A percentile compares a stretch with the other conserved stretches of the same genome.
Evolutionary conservation across 225 moss, liverwort and hornwort genomes (phyloP).

Genomic region (Physcomitrellopsis africana): DNA sequence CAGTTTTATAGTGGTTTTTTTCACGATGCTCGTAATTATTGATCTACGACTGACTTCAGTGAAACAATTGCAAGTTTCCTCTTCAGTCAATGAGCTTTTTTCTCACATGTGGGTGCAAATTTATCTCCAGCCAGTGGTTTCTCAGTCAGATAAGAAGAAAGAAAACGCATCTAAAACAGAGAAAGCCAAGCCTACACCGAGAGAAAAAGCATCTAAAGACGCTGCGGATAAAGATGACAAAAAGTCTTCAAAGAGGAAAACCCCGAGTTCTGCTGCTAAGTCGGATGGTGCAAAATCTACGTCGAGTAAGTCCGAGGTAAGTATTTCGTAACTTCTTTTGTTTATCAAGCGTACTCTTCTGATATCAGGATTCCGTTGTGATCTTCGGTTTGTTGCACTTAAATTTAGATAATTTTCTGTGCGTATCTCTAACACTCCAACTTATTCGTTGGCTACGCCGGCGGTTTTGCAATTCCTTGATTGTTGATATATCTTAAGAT

Average conservation of each 20-base stretch:
- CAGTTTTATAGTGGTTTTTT: neutral
- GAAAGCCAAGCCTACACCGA: constrained; percentile 27
- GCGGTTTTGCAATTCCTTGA: neutral
- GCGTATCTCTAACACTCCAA: too few relatives aligned
- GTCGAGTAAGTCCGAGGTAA: constrained; percentile 47
- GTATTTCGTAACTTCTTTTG: neutral
- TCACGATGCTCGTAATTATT: neutral
- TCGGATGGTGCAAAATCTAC: constrained; percentile 33
- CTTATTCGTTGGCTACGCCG: neutral
- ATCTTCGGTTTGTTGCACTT: too few relatives aligned
- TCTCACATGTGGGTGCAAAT: constrained; percentile 24
- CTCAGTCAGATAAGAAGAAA: constrained; percentile 40
- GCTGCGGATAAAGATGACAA: constrained; percentile 35
- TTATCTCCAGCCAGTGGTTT: constrained; percentile 20
- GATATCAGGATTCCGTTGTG: neutral
- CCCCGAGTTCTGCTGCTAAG: constrained; percentile 34
- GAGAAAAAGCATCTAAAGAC: constrained; percentile 38
- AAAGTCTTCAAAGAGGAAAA: constrained; percentile 46
- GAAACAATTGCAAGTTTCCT: neutral
- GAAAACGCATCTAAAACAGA: constrained; percentile 37
- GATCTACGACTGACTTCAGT: neutral
- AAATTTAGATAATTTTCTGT: too few relatives aligned
- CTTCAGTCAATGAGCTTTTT: neutral
- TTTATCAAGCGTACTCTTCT: neutral
- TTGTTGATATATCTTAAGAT: constrained; percentile 1